Evolutionary conservation across 371 early-diverging fungal species (phyloP).

Genomic region (Capniomyces stellatus): DNA sequence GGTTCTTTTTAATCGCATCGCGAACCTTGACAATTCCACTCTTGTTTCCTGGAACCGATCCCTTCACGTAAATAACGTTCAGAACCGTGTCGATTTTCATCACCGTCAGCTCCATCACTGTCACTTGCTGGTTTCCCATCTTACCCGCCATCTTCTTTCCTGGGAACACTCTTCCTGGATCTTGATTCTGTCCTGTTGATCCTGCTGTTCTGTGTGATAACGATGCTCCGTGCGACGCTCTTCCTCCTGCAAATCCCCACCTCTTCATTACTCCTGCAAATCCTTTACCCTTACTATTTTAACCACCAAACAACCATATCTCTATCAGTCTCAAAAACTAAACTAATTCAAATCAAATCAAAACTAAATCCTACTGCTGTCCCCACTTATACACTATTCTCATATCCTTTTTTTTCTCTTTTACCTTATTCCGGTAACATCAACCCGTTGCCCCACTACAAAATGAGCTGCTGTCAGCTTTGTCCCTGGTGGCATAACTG

Average conservation of each 20-base stretch:
- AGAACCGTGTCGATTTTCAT: constrained; percentile 72
- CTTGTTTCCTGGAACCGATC: constrained; percentile 77
- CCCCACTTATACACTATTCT: too few relatives aligned
- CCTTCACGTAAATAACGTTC: constrained; percentile 80
- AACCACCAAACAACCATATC: background rate
- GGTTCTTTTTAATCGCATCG: constrained; percentile 69
- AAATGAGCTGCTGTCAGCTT: constrained; percentile 70
- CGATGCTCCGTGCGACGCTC: constrained; percentile 89
- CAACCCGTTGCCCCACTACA: constrained; percentile 86
- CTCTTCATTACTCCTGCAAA: constrained; percentile 96
- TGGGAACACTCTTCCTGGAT: constrained; percentile 82
- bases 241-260: constrained; percentile 81
- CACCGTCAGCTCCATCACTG: constrained; percentile 64
- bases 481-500: constrained; percentile 64
- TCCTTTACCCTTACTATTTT: constrained; percentile 70
- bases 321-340: too few relatives aligned
- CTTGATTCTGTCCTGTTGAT: constrained; percentile 84
- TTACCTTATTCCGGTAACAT: constrained; percentile 41
- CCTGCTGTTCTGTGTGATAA: constrained; percentile 78
- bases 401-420: too few relatives aligned
- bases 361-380: too few relatives aligned
- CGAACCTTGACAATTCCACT: constrained; percentile 62
- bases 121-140: constrained; percentile 72
- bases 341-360: too few relatives aligned
- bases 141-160: constrained; percentile 97